Conservation (phyloP, 2,329 filamentous ascomycete species). For the Aspergillus latus region DNA sequence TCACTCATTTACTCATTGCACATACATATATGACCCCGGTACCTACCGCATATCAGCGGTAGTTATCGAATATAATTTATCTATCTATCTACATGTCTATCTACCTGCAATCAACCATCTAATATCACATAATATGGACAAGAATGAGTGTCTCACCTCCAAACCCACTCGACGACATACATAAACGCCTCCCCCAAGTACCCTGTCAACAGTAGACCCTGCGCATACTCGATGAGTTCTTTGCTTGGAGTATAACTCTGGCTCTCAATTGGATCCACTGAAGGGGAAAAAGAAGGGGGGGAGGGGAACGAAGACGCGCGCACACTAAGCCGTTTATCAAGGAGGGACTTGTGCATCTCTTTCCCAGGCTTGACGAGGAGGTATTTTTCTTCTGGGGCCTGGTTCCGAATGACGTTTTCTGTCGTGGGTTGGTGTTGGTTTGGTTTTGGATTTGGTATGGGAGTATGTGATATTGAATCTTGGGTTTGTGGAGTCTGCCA, state of each 20-base stretch:
- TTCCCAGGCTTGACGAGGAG: slow-evolving; percentile 30
- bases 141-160: slow-evolving; percentile 15
- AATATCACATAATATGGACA: no score
- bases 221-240: slow-evolving; percentile 32
- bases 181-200: slow-evolving; percentile 32
- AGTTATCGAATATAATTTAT: no score
- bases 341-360: slow-evolving; percentile 27
- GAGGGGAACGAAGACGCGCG: slow-evolving; percentile 11
- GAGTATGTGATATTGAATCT: slow-evolving; percentile 25
- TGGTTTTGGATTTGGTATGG: slow-evolving; percentile 1
- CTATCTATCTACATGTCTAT: no score
- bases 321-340: slow-evolving; percentile 28
- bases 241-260: slow-evolving; percentile 22
- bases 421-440: background rate
- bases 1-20: no score
- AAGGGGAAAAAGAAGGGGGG: background rate
- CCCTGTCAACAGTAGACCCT: slow-evolving; percentile 27
- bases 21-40: no score
- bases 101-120: no score
- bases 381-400: slow-evolving; percentile 19
- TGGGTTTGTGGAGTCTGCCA: slow-evolving; percentile 29
- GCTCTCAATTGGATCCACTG: background rate
- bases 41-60: no score
- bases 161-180: slow-evolving; percentile 35
- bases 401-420: no score